These are phyloP conservation scores for Fusarium nematophilum DNA, from an alignment of 2,329 filamentous ascomycete species.

Conservation along the genomic window DNA sequence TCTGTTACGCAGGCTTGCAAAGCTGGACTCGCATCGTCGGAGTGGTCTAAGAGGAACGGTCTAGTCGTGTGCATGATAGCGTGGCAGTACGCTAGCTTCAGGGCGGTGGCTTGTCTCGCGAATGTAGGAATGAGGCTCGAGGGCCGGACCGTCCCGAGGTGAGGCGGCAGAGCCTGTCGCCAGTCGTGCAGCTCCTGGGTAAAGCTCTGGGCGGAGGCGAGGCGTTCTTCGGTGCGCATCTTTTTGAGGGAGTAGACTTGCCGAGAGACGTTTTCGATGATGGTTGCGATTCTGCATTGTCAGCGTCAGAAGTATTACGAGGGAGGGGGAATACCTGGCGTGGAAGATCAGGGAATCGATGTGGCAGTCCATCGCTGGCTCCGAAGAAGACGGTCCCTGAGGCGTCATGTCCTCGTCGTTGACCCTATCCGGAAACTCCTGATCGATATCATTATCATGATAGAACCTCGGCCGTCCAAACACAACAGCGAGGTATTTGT, in stretches of 20 bases:
- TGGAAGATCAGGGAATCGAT: conserved; percentile 59
- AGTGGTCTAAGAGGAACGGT: conserved; percentile 51
- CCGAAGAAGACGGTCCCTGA: conserved; percentile 47
- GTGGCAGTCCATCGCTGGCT: conserved; percentile 55
- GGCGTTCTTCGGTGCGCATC: conserved; percentile 47
- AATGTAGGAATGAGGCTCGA: conserved; percentile 58
- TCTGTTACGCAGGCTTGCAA: conserved; percentile 47
- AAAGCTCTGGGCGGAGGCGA: conserved; percentile 51
- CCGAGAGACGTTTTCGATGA: conserved; percentile 51
- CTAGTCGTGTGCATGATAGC: conserved; percentile 65
- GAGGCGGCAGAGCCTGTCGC: conserved; percentile 52
- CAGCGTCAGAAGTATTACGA: too few species aligned
- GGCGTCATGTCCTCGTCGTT: conserved; percentile 67
- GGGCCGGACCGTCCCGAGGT: conserved; percentile 55
- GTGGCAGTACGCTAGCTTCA: conserved; percentile 64
- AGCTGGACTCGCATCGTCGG: conserved; percentile 48
- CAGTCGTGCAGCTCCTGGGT: conserved; percentile 52
- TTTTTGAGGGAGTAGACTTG: conserved; percentile 53
- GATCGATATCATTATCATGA: conserved; percentile 72
- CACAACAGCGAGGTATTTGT: conserved; percentile 72
- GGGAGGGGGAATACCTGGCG: conserved; percentile 47
- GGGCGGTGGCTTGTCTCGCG: conserved; percentile 59
- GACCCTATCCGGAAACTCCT: conserved; percentile 64
- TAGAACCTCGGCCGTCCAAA: conserved; percentile 69
- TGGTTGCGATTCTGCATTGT: conserved; percentile 47